These are phyloP conservation scores for Leccinum fallax DNA, from an alignment of 1,284 basidiomycete genomes.

Conservation along the genomic window DNA sequence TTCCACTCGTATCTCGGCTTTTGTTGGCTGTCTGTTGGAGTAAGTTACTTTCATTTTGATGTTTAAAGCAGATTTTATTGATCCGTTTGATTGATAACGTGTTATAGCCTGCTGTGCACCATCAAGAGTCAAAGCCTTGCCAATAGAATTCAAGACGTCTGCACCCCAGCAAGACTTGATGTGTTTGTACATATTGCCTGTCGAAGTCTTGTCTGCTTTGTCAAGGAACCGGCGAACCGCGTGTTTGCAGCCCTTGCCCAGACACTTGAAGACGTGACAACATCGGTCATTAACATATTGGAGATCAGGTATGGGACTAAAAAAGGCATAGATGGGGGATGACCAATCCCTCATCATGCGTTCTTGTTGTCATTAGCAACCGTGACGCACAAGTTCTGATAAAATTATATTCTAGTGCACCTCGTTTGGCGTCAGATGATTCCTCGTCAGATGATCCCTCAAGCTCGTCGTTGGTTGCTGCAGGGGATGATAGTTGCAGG, in stretches of 20 bases:
- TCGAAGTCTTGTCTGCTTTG: neutral
- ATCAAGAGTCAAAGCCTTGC: neutral
- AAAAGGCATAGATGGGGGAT: too few species aligned
- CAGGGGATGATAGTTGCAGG: too few species aligned
- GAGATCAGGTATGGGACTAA: too few species aligned
- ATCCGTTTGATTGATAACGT: neutral
- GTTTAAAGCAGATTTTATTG: neutral
- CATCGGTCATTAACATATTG: neutral
- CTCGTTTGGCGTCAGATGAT: too few species aligned
- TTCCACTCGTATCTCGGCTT: constrained; percentile 8
- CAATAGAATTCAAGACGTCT: constrained; percentile 10
- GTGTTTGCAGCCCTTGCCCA: constrained; percentile 1
- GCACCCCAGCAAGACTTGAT: constrained; percentile 39
- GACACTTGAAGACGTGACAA: constrained; percentile 7
- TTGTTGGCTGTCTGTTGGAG: constrained; percentile 14
- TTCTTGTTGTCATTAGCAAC: too few species aligned
- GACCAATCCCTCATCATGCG: too few species aligned
- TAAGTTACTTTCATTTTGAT: neutral
- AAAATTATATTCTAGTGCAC: too few species aligned
- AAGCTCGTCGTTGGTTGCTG: too few species aligned
- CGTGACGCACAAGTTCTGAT: too few species aligned
- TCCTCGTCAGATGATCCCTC: too few species aligned
- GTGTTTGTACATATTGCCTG: constrained; percentile 37
- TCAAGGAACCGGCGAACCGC: neutral
- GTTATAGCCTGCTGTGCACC: neutral